phyloP scores from a whole-genome alignment of 2,329 filamentous ascomycete genomes.

The Scolecobasidium constrictum region DNA sequence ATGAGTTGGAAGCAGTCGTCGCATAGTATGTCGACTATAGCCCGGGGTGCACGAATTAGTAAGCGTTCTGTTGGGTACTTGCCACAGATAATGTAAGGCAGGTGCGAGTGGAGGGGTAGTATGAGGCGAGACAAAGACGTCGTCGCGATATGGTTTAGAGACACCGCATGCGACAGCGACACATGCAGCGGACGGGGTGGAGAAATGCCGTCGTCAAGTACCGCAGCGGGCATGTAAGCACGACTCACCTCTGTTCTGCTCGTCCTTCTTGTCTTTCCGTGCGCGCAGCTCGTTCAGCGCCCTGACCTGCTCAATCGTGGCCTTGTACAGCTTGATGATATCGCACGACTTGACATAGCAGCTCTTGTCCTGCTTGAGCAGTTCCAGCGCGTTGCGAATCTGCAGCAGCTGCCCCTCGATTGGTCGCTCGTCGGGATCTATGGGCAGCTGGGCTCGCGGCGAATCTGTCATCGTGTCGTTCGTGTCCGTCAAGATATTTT shows the following conservation, averaged over 20 bases:
- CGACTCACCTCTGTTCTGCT: conserved; percentile 46
- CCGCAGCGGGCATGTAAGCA: no score
- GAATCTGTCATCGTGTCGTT: conserved; percentile 46
- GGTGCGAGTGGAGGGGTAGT: no score
- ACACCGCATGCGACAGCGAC: no score
- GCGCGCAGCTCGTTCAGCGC: conserved; percentile 45
- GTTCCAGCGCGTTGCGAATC: conserved; percentile 47
- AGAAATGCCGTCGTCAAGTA: no score
- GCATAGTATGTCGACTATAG: conserved; percentile 49
- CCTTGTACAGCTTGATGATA: conserved; percentile 49
- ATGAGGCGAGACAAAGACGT: no score
- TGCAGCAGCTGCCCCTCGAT: conserved; percentile 50
- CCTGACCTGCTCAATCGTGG: conserved; percentile 50
- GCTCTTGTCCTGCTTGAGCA: conserved; percentile 53
- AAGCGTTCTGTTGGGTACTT: not conserved
- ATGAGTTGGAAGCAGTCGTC: conserved; percentile 67
- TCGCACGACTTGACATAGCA: conserved; percentile 58
- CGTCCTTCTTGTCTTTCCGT: conserved; percentile 41
- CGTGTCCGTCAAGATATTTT: not conserved
- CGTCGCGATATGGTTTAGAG: no score
- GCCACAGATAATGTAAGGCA: no score
- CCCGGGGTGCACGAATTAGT: not conserved
- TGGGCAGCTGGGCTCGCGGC: conserved; percentile 45
- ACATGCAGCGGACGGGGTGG: no score
- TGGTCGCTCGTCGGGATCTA: conserved; percentile 53